A percentile compares a stretch with the other conserved stretches of the same genome.
Evolutionary conservation across 179 eudicot genomes (phyloP).

Genomic region (Beta lomatogona): DNA sequence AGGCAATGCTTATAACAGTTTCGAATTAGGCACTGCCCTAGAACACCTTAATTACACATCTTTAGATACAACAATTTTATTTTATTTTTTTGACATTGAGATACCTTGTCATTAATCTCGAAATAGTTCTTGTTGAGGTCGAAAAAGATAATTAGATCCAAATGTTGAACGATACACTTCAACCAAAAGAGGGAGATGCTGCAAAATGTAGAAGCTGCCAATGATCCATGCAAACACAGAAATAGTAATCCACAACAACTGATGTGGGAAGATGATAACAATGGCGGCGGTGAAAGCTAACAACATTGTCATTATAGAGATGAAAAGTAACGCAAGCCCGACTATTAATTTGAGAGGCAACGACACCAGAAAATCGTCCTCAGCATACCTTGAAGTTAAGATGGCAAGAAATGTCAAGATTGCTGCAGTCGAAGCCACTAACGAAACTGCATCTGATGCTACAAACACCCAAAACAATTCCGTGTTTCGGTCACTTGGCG

Average conservation of each 20-base stretch:
- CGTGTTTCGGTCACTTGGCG: slow-evolving; percentile 1
- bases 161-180: slow-evolving; percentile 11
- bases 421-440: slow-evolving; percentile 10
- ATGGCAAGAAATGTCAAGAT: slow-evolving; percentile 18
- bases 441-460: slow-evolving; percentile 10
- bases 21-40: too few species aligned
- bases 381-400: slow-evolving; percentile 24
- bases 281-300: slow-evolving; percentile 5
- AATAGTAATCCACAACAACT: background rate
- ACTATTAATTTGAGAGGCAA: slow-evolving; percentile 19
- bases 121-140: background rate
- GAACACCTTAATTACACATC: too few species aligned
- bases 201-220: background rate
- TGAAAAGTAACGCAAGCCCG: slow-evolving; percentile 19
- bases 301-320: slow-evolving; percentile 24
- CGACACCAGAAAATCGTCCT: slow-evolving; percentile 11
- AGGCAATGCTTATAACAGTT: too few species aligned
- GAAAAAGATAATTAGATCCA: background rate
- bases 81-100: too few species aligned
- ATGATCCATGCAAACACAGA: background rate
- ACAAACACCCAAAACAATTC: background rate
- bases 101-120: background rate
- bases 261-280: background rate
- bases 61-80: too few species aligned
- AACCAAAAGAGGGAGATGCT: slow-evolving; percentile 9